Evolutionary conservation across 2,329 filamentous ascomycete genomes (phyloP), one percentile per base, ranked within the genome.

Genomic region (Fusarium citri): DNA sequence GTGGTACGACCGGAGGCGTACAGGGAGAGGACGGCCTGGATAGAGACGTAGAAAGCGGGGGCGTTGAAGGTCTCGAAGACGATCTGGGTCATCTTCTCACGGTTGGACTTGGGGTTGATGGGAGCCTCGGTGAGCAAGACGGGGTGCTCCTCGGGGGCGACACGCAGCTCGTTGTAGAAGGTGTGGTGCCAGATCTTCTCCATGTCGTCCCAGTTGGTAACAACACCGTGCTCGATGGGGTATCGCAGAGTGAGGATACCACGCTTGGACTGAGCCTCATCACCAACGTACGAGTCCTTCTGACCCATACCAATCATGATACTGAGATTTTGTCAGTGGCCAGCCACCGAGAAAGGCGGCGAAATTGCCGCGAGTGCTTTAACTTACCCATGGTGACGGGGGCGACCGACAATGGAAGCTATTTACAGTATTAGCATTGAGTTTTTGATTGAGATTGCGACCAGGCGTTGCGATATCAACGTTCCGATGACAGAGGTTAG

Each of bases 271-370:
- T 99, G 96, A 87, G 96, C 96, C 90, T 99, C 96, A 87, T 99
- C 96, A 90, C 96, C 96, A 79, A 99, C 96, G 83, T 99, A 99
- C 73, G 96, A 98, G 90, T 99, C 96, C 89, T 99, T 99, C 88
- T 98, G 96, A 80, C 96, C 96, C 96, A 99, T 99, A 91, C 96
- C 96, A 85, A 99, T 98, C 96, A 99, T 99, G 89, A 99, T 98
- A 91, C 95, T 97, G 80, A 71, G 77, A 77, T 51, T 43, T 50
- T 66, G 66, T 68, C 68, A 68, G 56, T 56, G 45, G 58, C 53
- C 31, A 49, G 53, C 46, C 55, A 49, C 60, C 69, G 69, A 69
- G 60, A 60, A 49, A 50, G 43, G 65, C 50, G 34, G 41, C 49
- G 55, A 42, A 60, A 61, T 50, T 53, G 58, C 67, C 59, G 59